phyloP scores from a whole-genome alignment of 768 basidiomycete species.

The Tylopilus sp. region DNA sequence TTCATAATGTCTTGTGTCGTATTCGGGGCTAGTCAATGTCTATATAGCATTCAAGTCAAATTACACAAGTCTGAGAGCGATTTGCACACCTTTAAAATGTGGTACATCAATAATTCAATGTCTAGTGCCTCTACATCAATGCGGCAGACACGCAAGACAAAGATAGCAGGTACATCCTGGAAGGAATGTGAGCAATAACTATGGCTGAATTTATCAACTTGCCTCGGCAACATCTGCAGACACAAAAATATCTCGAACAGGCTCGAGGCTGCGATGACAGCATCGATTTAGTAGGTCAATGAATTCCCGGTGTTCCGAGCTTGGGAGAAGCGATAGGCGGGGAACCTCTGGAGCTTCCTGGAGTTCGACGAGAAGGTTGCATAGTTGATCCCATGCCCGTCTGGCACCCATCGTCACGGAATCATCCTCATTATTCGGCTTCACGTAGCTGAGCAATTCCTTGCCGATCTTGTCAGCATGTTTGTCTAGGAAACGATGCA shows the following conservation, averaged over 20 bases:
- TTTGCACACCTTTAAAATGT: conserved; percentile 64
- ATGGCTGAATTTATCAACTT: conserved; percentile 8
- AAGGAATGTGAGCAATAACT: not conserved
- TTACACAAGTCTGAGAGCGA: not conserved
- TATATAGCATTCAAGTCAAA: conserved; percentile 22
- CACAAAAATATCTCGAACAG: conserved; percentile 66
- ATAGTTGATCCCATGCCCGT: conserved; percentile 80
- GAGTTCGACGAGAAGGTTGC: conserved; percentile 75
- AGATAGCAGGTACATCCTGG: conserved; percentile 46
- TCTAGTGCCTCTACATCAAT: conserved; percentile 80
- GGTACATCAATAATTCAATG: conserved; percentile 71
- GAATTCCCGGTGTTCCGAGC: conserved; percentile 59
- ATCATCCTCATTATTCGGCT: conserved; percentile 53
- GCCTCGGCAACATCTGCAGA: conserved; percentile 49
- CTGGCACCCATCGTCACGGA: conserved; percentile 60
- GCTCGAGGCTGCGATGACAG: conserved; percentile 53
- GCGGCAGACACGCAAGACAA: conserved; percentile 62
- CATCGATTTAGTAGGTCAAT: conserved; percentile 65
- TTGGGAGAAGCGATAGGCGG: conserved; percentile 45
- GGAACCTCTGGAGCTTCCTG: conserved; percentile 68
- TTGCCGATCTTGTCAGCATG: conserved; percentile 88
- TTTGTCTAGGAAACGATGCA: conserved; percentile 81
- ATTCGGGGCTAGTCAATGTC: conserved; percentile 49
- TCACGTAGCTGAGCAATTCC: conserved; percentile 72
- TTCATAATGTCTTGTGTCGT: conserved; percentile 55